These are phyloP conservation scores for Alternaria atra DNA, from an alignment of 2,329 filamentous ascomycete species.

Conservation along the genomic window DNA sequence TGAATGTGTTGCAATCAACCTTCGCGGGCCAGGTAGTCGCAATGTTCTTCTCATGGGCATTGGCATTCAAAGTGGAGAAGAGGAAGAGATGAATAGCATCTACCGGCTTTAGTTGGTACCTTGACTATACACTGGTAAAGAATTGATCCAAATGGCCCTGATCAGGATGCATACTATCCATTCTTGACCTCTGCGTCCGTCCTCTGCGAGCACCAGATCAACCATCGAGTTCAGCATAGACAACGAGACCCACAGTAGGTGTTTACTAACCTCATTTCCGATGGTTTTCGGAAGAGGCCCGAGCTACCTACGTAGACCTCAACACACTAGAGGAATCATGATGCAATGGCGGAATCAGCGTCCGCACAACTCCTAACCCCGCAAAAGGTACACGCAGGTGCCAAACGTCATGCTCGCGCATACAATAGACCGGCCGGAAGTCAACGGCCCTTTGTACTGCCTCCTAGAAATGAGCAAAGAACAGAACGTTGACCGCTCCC, in stretches of 20 bases:
- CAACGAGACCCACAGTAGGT: too few species aligned
- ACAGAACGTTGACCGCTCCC: neutral
- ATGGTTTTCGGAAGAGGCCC: neutral
- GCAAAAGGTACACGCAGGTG: neutral
- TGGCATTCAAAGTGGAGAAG: too few species aligned
- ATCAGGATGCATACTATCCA: neutral
- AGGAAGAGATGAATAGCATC: too few species aligned
- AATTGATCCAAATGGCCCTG: neutral
- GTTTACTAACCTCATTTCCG: neutral
- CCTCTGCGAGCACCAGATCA: neutral
- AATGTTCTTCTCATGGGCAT: too few species aligned
- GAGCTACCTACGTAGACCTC: neutral
- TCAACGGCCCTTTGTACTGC: neutral
- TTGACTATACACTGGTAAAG: too few species aligned
- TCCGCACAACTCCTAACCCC: neutral
- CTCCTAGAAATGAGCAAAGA: neutral
- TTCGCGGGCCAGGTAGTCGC: too few species aligned
- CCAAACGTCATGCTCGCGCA: neutral
- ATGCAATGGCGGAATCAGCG: neutral
- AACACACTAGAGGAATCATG: neutral
- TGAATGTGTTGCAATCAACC: too few species aligned
- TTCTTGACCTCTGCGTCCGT: neutral
- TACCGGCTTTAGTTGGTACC: too few species aligned
- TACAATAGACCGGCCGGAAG: too few species aligned
- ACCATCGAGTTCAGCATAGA: neutral